phyloP scores from a whole-genome alignment of 140 eudicot genomes.

The Senecio squalidus region DNA sequence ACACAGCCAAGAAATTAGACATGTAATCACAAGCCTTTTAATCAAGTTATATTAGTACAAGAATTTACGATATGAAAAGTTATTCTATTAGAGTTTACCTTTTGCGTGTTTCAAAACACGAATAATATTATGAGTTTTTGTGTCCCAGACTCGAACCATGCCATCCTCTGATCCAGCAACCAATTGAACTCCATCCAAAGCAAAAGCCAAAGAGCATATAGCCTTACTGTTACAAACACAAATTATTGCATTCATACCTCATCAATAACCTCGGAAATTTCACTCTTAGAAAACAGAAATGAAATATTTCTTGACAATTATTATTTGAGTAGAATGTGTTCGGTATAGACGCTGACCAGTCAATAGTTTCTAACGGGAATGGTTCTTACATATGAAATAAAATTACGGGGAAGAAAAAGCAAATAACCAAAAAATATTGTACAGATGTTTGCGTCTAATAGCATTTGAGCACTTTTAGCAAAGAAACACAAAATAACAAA shows the following conservation, averaged over 20 bases:
- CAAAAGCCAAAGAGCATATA: slow-evolving; percentile 69
- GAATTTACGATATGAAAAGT: not conserved
- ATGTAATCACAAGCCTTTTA: not conserved
- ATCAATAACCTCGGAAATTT: not conserved
- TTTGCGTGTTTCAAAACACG: slow-evolving; percentile 83
- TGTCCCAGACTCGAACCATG: slow-evolving; percentile 85
- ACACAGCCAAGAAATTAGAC: not conserved
- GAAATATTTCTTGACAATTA: not conserved
- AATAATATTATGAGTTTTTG: slow-evolving; percentile 58
- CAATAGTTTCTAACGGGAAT: not conserved
- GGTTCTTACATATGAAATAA: not conserved
- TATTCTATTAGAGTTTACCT: slow-evolving; percentile 34
- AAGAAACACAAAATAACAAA: too few relatives aligned
- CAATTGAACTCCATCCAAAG: slow-evolving; percentile 69
- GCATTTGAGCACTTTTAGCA: too few relatives aligned
- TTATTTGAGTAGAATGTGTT: not conserved
- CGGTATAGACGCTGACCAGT: not conserved
- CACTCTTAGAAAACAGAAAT: slow-evolving; percentile 1
- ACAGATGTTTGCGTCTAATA: not conserved
- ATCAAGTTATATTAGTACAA: not conserved
- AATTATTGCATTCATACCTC: not conserved
- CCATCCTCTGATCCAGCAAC: slow-evolving; percentile 96
- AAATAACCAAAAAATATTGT: not conserved
- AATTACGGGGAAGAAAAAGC: not conserved
- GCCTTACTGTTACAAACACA: slow-evolving; percentile 57